phyloP scores from a whole-genome alignment of 441 rosid genomes.

The Adansonia rubrostipa region DNA sequence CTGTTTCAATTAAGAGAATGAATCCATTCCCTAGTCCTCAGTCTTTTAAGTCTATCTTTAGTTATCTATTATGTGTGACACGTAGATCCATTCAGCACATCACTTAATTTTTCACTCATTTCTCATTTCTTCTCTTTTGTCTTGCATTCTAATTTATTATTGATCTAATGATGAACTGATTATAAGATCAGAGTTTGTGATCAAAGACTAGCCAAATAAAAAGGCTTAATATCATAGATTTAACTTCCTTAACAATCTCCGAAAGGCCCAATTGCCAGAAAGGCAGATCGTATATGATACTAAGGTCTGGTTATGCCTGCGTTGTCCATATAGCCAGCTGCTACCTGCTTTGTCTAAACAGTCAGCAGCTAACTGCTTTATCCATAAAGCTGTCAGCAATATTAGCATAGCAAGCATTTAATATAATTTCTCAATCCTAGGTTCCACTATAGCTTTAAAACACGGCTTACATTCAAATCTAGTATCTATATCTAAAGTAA shows the following conservation, averaged over 20 bases:
- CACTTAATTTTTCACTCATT: not conserved
- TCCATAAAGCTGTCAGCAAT: not conserved
- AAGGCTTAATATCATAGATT: conserved; percentile 2
- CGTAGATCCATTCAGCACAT: not conserved
- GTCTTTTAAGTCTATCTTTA: not conserved
- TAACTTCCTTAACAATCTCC: not conserved
- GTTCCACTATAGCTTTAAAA: not conserved
- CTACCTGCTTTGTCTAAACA: too few species aligned
- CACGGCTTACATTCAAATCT: not conserved
- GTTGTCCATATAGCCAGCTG: not conserved
- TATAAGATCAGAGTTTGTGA: not conserved
- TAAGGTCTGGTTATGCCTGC: not conserved
- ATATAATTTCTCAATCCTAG: not conserved
- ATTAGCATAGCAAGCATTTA: not conserved
- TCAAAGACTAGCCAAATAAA: not conserved
- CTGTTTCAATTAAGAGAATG: not conserved
- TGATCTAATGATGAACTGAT: not conserved
- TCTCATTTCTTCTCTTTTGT: not conserved
- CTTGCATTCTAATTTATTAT: not conserved
- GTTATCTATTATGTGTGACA: not conserved
- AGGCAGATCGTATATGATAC: not conserved
- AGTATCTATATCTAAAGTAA: not conserved
- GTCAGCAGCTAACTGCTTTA: too few species aligned
- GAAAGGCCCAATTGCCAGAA: not conserved
- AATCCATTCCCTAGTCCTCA: not conserved